Evolutionary conservation across 169 alveolate species (phyloP).

Genomic region (Plasmodium inui): DNA sequence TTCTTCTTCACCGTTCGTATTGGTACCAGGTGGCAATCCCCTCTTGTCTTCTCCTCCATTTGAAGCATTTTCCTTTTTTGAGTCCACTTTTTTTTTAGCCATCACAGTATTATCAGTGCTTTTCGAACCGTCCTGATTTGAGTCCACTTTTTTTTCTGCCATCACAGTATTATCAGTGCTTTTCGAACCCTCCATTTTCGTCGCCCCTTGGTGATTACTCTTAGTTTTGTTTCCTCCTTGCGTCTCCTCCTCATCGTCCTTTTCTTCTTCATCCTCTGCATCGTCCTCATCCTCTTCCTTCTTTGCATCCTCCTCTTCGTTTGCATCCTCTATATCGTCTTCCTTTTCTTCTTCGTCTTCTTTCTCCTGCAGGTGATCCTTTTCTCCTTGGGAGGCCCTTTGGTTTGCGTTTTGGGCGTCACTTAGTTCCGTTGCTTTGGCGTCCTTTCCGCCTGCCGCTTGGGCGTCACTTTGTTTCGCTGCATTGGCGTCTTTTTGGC

Average conservation of each 20-base stretch:
- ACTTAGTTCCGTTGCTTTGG: too few relatives aligned
- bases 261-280: neutral
- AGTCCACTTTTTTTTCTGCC: neutral
- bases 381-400: too few relatives aligned
- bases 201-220: neutral
- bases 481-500: neutral
- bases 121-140: neutral
- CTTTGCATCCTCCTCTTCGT: neutral
- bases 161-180: neutral
- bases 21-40: neutral
- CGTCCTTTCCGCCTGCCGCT: too few relatives aligned
- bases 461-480: too few relatives aligned
- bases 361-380: neutral
- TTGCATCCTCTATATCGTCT: neutral
- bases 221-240: neutral
- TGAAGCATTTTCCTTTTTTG: neutral
- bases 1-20: neutral
- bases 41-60: neutral
- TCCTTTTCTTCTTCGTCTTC: neutral
- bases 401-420: too few relatives aligned
- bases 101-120: neutral
- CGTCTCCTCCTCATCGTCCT: neutral
- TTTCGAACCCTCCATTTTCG: neutral
- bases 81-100: neutral
- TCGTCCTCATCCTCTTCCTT: neutral